These are phyloP conservation scores for Colletotrichum trifolii DNA, from an alignment of 2,329 filamentous ascomycete species.

Conservation along the genomic window DNA sequence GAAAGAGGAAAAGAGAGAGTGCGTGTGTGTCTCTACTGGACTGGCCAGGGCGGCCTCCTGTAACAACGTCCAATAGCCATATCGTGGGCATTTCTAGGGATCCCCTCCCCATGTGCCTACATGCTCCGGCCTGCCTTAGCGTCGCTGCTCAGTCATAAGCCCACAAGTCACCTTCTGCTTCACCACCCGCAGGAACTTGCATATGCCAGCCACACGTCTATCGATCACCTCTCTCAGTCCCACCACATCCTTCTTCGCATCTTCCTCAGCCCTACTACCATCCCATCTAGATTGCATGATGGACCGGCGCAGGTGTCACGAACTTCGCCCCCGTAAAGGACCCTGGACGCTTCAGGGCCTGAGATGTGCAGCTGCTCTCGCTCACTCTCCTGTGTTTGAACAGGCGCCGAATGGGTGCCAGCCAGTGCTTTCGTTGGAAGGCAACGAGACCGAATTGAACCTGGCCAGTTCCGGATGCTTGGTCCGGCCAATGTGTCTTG, in stretches of 20 bases:
- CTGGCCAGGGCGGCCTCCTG: slow-evolving; percentile 24
- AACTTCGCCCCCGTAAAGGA: neutral
- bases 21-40: too few species aligned
- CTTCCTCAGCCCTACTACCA: slow-evolving; percentile 33
- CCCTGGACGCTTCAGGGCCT: slow-evolving; percentile 4
- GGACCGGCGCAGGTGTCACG: too few species aligned
- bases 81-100: neutral
- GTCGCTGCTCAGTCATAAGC: slow-evolving; percentile 29
- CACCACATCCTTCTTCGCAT: slow-evolving; percentile 18
- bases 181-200: neutral
- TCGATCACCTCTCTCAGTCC: neutral
- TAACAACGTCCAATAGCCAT: slow-evolving; percentile 11
- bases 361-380: slow-evolving; percentile 15
- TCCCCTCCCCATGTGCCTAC: slow-evolving; percentile 19
- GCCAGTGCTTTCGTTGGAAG: too few species aligned
- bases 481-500: too few species aligned
- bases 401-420: slow-evolving; percentile 2
- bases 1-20: neutral
- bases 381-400: slow-evolving; percentile 7
- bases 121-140: slow-evolving; percentile 26
- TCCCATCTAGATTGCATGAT: neutral
- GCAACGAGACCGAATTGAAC: too few species aligned
- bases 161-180: slow-evolving; percentile 6
- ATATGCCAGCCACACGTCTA: slow-evolving; percentile 13
- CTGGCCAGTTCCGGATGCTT: too few species aligned